These are phyloP conservation scores for Crithidia brevicula DNA, from an alignment of 208 protist genomes.

Conservation along the genomic window DNA sequence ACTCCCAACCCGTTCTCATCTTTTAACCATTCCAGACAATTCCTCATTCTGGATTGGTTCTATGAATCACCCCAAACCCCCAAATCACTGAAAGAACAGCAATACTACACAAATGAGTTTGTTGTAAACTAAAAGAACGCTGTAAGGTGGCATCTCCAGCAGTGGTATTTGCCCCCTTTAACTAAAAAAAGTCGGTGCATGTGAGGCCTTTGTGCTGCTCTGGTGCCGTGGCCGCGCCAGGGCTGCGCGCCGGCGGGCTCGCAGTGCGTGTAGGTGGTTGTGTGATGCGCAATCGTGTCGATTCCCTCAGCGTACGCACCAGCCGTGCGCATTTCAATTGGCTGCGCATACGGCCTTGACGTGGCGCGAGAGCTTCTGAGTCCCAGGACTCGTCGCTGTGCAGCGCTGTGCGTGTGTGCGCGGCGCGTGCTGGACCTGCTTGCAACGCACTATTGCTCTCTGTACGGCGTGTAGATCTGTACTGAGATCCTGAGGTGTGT, in stretches of 20 bases:
- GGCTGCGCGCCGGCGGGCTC: constrained; percentile 9
- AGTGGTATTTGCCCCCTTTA: no score
- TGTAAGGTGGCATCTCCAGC: no score
- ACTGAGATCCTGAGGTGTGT: constrained; percentile 57
- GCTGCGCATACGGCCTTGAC: constrained; percentile 21
- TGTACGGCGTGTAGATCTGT: constrained; percentile 19
- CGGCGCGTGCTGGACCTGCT: background rate
- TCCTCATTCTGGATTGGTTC: no score
- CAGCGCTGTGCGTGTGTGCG: constrained; percentile 1
- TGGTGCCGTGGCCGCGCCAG: constrained; percentile 58
- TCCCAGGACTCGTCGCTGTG: background rate
- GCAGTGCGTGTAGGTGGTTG: background rate
- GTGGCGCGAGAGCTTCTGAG: constrained; percentile 8
- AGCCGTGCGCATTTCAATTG: constrained; percentile 17
- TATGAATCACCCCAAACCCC: no score
- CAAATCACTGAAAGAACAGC: no score
- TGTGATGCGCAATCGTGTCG: background rate
- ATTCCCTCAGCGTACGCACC: constrained; percentile 15
- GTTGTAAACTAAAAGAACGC: no score
- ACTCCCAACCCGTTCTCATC: no score
- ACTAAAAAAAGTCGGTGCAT: constrained; percentile 46
- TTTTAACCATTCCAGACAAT: no score
- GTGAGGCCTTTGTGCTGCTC: constrained; percentile 33
- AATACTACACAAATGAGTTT: no score
- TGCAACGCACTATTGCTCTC: constrained; percentile 23